Conservation (phyloP, 805 yeast species). For the Wickerhamiella parazyma region DNA sequence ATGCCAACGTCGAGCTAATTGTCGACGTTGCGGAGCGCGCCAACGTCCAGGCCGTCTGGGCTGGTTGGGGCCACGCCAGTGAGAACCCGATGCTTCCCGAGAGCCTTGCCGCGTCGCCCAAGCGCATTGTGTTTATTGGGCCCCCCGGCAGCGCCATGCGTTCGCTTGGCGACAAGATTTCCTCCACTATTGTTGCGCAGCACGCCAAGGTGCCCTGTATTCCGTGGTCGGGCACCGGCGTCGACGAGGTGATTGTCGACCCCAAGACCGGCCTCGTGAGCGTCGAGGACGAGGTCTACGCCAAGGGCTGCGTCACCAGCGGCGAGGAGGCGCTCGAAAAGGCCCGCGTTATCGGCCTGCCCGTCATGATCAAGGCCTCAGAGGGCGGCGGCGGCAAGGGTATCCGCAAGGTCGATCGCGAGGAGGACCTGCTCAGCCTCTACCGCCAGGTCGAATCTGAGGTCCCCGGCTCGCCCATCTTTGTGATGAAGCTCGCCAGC, state of each 20-base stretch:
- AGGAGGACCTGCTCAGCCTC: constrained; percentile 57
- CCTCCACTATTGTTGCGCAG: constrained; percentile 97
- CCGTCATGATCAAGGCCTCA: constrained; percentile 97
- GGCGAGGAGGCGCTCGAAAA: constrained; percentile 82
- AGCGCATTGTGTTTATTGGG: constrained; percentile 85
- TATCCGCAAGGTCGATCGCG: constrained; percentile 86
- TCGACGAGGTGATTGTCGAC: constrained; percentile 65
- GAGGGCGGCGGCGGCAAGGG: constrained; percentile 99
- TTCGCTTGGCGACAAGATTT: constrained; percentile 96
- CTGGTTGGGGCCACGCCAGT: constrained; percentile 99
- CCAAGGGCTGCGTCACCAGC: constrained; percentile 71
- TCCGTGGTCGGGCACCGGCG: constrained; percentile 99
- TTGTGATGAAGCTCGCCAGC: constrained; percentile 95
- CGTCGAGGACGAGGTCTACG: constrained; percentile 70
- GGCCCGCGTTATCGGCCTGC: constrained; percentile 86
- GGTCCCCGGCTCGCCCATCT: constrained; percentile 97
- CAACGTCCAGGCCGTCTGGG: constrained; percentile 98
- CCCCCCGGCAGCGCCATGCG: constrained; percentile 99
- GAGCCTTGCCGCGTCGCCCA: constrained; percentile 80
- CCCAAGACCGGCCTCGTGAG: constrained; percentile 63
- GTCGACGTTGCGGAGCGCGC: constrained; percentile 96
- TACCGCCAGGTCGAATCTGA: constrained; percentile 94
- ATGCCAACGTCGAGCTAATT: constrained; percentile 94
- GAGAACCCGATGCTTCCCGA: constrained; percentile 95
- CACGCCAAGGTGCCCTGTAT: constrained; percentile 97